phyloP scores from a whole-genome alignment of 306 rosid species.

The Quercus aquifolioides region DNA sequence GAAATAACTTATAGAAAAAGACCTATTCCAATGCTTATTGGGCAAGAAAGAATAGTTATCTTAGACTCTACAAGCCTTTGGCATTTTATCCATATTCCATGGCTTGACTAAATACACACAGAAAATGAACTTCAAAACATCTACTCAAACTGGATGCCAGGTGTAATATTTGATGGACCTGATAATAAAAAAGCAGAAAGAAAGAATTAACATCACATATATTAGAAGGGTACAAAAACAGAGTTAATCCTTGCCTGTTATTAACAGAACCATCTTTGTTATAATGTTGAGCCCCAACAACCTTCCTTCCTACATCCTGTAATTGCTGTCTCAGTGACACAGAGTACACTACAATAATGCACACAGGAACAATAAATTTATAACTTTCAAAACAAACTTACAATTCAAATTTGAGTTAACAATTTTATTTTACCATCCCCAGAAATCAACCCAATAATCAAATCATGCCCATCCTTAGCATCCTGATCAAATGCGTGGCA shows the following conservation, averaged over 20 bases:
- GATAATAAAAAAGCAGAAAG: neutral
- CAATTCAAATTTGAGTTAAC: conserved; percentile 7
- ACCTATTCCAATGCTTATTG: neutral
- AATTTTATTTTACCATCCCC: conserved; percentile 84
- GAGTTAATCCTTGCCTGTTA: conserved; percentile 61
- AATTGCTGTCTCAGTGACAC: conserved; percentile 97
- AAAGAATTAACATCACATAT: neutral
- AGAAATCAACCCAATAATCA: conserved; percentile 78
- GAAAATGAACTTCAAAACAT: neutral
- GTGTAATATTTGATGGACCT: neutral
- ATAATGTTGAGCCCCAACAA: conserved; percentile 91
- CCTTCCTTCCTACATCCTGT: conserved; percentile 97
- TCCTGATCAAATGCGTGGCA: conserved; percentile 94
- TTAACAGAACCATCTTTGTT: conserved; percentile 94
- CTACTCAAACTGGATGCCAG: neutral
- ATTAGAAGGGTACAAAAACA: neutral
- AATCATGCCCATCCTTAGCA: conserved; percentile 96
- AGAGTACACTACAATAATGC: conserved; percentile 77
- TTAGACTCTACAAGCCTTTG: neutral
- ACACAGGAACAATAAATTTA: conserved; percentile 35
- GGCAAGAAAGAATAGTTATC: neutral
- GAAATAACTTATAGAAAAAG: neutral
- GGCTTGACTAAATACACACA: neutral
- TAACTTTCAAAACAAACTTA: conserved; percentile 14
- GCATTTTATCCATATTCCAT: neutral